These are phyloP conservation scores for Quercus tomentella DNA, from an alignment of 331 rosid species.

Conservation along the genomic window DNA sequence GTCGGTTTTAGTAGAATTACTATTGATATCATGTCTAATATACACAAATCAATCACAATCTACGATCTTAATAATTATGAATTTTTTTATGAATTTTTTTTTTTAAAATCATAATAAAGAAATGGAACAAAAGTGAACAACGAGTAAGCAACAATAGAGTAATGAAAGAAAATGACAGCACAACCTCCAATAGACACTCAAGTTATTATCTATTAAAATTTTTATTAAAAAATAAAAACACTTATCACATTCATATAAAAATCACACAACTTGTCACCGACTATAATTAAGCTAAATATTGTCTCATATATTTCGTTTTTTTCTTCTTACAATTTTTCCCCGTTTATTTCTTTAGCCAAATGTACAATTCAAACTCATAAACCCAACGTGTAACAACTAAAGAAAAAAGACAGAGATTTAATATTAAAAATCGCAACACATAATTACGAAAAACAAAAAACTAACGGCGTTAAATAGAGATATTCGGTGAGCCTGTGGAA, in stretches of 20 bases:
- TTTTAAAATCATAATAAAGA: background rate
- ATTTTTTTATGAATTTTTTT: no score
- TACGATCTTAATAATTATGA: no score
- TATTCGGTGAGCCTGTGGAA: background rate
- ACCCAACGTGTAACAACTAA: background rate
- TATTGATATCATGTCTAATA: no score
- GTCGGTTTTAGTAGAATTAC: no score
- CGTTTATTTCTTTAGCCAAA: conserved; percentile 47
- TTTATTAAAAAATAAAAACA: background rate
- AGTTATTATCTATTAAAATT: background rate
- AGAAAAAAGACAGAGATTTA: background rate
- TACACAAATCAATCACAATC: no score
- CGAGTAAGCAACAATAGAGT: conserved; percentile 13
- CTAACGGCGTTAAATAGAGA: conserved; percentile 6
- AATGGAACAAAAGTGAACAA: background rate
- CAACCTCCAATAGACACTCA: conserved; percentile 18
- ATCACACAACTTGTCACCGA: conserved; percentile 20
- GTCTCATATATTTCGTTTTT: background rate
- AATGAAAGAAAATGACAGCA: conserved; percentile 35
- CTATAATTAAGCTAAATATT: conserved; percentile 30
- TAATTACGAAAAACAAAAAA: background rate
- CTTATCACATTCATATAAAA: background rate
- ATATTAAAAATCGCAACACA: background rate
- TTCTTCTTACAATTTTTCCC: background rate
- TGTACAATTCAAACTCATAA: conserved; percentile 28